Percentiles rank a stretch among this genome's conserved stretches.
These are phyloP conservation scores for Glycine soja DNA, from an alignment of 306 rosid genomes.

Conservation along the genomic window DNA sequence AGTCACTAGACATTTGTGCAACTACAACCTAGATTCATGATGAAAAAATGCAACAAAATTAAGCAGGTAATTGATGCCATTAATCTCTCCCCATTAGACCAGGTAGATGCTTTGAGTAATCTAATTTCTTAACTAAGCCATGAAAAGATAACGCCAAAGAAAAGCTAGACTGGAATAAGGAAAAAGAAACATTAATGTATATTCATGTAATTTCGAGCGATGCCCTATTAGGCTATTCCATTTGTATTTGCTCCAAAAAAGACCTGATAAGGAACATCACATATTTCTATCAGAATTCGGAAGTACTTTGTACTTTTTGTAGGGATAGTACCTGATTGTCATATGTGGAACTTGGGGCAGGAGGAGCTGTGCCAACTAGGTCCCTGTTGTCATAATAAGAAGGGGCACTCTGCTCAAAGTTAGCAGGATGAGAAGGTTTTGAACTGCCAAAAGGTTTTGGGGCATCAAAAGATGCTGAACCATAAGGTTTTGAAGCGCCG, in stretches of 20 bases:
- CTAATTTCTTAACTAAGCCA: constrained; percentile 32
- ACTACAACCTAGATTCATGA: constrained; percentile 27
- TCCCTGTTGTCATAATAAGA: constrained; percentile 56
- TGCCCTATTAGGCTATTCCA: not conserved
- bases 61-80: constrained; percentile 31
- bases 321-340: constrained; percentile 70
- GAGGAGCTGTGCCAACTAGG: constrained; percentile 55
- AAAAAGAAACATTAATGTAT: not conserved
- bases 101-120: constrained; percentile 8
- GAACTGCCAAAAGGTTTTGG: constrained; percentile 60
- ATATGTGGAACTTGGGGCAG: constrained; percentile 65
- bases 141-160: constrained; percentile 23
- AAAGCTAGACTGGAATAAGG: not conserved
- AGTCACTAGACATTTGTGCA: constrained; percentile 10
- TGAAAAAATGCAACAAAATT: constrained; percentile 26
- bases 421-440: constrained; percentile 57
- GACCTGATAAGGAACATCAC: not conserved
- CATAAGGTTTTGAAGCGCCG: constrained; percentile 55
- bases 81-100: constrained; percentile 3
- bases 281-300: constrained; percentile 18
- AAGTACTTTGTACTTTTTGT: constrained; percentile 34
- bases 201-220: constrained; percentile 15
- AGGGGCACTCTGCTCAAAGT: constrained; percentile 67
- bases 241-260: constrained; percentile 12
- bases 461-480: constrained; percentile 49